phyloP scores from a whole-genome alignment of 352 stramenopile genomes.

The Phytophthora pseudosyringae region DNA sequence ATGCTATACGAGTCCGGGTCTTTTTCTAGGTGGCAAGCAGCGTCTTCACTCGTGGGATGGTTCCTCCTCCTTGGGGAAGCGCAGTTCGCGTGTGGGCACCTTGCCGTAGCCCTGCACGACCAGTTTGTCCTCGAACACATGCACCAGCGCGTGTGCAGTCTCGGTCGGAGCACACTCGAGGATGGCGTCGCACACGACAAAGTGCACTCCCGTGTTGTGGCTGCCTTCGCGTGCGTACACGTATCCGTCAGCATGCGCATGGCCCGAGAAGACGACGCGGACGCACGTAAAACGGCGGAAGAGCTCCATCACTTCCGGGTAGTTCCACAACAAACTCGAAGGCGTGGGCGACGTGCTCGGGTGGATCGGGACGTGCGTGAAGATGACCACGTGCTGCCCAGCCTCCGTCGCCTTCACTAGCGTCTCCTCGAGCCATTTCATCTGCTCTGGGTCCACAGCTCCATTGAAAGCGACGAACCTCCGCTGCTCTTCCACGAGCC shows the following conservation, averaged over 20 bases:
- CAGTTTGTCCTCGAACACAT: slow-evolving; percentile 60
- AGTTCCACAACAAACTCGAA: slow-evolving; percentile 81
- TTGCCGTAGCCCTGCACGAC: slow-evolving; percentile 67
- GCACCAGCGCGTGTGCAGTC: slow-evolving; percentile 66
- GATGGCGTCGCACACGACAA: slow-evolving; percentile 70
- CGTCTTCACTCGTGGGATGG: neutral
- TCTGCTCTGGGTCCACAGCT: slow-evolving; percentile 62
- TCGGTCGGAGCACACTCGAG: slow-evolving; percentile 69
- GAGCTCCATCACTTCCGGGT: slow-evolving; percentile 61
- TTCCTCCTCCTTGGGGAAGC: slow-evolving; percentile 32
- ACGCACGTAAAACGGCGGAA: slow-evolving; percentile 57
- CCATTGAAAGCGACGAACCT: slow-evolving; percentile 86
- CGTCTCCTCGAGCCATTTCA: slow-evolving; percentile 57
- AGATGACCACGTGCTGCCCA: slow-evolving; percentile 70
- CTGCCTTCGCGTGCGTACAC: slow-evolving; percentile 37
- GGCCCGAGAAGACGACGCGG: slow-evolving; percentile 71
- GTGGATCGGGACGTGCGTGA: slow-evolving; percentile 77
- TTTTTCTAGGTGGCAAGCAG: neutral
- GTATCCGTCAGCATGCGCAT: slow-evolving; percentile 73
- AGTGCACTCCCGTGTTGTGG: slow-evolving; percentile 62
- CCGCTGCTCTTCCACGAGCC: slow-evolving; percentile 46
- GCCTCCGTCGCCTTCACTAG: slow-evolving; percentile 36
- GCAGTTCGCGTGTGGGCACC: slow-evolving; percentile 59
- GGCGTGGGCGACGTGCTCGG: slow-evolving; percentile 40
- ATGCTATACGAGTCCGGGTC: too few species aligned